Evolutionary conservation across 371 early-diverging fungal species (phyloP).

Genomic region (Batrachochytrium dendrobatidis): DNA sequence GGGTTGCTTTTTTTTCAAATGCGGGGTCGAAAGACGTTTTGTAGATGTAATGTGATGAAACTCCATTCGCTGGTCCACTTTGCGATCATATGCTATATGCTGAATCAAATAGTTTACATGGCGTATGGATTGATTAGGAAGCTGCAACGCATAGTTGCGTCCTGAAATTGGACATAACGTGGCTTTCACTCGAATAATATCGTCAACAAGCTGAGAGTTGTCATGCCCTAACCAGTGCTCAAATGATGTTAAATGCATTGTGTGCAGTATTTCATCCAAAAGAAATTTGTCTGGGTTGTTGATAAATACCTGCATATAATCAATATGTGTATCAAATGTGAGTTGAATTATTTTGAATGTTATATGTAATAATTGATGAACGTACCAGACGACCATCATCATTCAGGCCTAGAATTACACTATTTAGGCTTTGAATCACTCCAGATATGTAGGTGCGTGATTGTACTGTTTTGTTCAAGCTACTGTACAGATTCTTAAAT

Average conservation of each 20-base stretch:
- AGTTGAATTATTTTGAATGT: background rate
- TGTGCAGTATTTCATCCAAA: background rate
- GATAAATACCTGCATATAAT: constrained; percentile 19
- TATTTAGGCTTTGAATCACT: background rate
- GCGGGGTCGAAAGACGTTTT: background rate
- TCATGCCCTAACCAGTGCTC: constrained; percentile 35
- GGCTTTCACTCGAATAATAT: constrained; percentile 24
- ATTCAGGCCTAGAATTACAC: constrained; percentile 24
- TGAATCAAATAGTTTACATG: background rate
- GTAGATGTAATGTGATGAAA: background rate
- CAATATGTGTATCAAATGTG: background rate
- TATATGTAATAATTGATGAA: no score
- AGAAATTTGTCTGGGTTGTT: constrained; percentile 22
- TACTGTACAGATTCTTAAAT: constrained; percentile 30
- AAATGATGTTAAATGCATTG: constrained; percentile 26
- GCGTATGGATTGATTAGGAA: background rate
- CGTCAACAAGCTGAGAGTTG: constrained; percentile 23
- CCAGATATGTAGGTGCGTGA: background rate
- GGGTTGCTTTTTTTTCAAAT: background rate
- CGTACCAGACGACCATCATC: constrained; percentile 24
- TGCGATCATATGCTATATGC: background rate
- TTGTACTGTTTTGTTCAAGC: constrained; percentile 12
- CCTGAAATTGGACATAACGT: background rate
- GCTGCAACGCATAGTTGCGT: background rate
- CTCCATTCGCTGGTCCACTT: background rate